Base-by-base conservation (phyloP, 352 stramenopile genomes). In the Thalassiosira mediterranea region DNA sequence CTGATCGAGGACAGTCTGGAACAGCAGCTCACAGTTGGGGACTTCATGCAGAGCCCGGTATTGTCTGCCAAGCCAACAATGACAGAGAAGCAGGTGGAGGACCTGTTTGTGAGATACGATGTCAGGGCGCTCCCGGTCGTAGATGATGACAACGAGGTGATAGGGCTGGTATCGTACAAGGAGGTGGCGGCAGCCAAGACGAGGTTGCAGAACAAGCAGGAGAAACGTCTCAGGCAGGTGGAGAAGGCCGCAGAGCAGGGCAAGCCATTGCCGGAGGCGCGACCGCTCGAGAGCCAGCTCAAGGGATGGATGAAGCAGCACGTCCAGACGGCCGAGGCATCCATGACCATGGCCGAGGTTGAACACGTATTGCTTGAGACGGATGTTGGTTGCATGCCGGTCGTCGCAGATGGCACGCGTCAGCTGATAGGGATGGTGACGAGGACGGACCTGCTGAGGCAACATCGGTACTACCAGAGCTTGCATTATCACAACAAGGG, bases 251-350 rank as follows among this genome's bases (percentile, higher is more conserved):
- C 46, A 19, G 42, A 64, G 17, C 13, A 69, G 15, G 75, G 76
- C 15, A 73, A 80, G 34, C 38, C 64, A 57, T 47, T 64, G 42
- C 54, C 69, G 2, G 67, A 85, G 59, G 63, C 79, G n/a, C 65
- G 75, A 25, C 67, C 67, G 37, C 42, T 70, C 25, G 82, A 84
- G 29, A 86, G 81, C 53, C 74, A 83, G 31, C 66, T 93, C 4
- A 93, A 93, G 60, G 87, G 72, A n/a, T 93, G 87, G 87, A 93
- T 93, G 87, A 87, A 89, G 37, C 82, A 93, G 46, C 83, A 93
- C 66, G 81, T 93, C 37, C 67, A 81, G 59, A 78, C 71, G 21
- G 83, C 88, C 8, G 79, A 88, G 44, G 77, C 73, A 2, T 81
- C 66, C 69, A 59, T 68, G 23, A 91, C 85, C 3, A 89, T 91